Percentiles rank a stretch among this genome's conserved stretches.
These are phyloP conservation scores for Trichodelitschia bisporula DNA, from an alignment of 495 filamentous ascomycete species.

Conservation along the genomic window DNA sequence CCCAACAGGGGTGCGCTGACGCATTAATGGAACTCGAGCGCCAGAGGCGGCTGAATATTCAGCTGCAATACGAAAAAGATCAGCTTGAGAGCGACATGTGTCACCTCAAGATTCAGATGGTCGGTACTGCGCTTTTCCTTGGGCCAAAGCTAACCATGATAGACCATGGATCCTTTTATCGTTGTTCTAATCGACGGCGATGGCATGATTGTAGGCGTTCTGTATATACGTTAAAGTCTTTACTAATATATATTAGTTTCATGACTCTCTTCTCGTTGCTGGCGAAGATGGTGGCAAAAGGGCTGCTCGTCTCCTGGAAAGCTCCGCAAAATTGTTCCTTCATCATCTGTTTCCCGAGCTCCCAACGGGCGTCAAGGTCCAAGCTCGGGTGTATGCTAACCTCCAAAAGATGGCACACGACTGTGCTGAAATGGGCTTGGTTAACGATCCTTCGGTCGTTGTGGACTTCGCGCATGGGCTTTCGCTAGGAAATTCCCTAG, in stretches of 20 bases:
- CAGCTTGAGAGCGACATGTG: too few species aligned
- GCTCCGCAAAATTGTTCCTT: too few species aligned
- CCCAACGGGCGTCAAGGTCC: too few species aligned
- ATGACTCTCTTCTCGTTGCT: too few species aligned
- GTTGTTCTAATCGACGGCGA: constrained; percentile 57
- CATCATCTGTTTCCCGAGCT: too few species aligned
- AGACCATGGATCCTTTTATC: constrained; percentile 57
- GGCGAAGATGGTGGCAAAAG: too few species aligned
- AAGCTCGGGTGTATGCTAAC: constrained; percentile 55
- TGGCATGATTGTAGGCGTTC: constrained; percentile 41
- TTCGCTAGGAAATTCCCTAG: constrained; percentile 41
- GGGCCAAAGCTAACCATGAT: too few species aligned
- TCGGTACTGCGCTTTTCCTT: too few species aligned
- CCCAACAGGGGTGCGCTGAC: constrained; percentile 1
- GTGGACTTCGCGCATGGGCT: constrained; percentile 54
- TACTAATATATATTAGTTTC: too few species aligned
- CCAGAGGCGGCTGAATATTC: constrained; percentile 3
- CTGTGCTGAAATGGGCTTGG: constrained; percentile 30
- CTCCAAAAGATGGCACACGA: constrained; percentile 33
- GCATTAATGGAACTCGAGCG: background rate
- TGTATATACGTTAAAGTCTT: constrained; percentile 42
- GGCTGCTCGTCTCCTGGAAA: too few species aligned
- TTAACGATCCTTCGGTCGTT: constrained; percentile 25
- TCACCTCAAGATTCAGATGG: too few species aligned
- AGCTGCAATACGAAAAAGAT: too few species aligned